Evolutionary conservation across 176 grass and related monocot species (phyloP).

Genomic region (Musa itinerans): DNA sequence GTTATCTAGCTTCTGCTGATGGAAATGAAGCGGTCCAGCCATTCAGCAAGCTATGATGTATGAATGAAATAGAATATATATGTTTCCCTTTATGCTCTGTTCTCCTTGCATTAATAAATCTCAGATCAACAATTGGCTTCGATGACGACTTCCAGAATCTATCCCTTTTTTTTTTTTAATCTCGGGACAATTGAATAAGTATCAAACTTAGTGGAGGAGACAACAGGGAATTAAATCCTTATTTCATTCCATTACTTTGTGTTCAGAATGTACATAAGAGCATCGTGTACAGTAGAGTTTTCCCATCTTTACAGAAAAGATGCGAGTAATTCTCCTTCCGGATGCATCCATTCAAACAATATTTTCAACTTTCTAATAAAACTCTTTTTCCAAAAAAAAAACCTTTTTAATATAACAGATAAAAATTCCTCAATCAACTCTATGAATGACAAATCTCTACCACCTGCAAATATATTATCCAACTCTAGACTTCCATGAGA

Average conservation of each 20-base stretch:
- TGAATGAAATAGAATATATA: neutral
- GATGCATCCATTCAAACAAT: slow-evolving; percentile 79
- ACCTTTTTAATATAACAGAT: neutral
- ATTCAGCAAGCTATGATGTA: neutral
- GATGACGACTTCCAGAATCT: neutral
- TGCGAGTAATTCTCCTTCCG: slow-evolving; percentile 65
- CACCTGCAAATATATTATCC: slow-evolving; percentile 23
- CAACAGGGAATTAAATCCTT: slow-evolving; percentile 78
- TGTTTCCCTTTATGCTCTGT: neutral
- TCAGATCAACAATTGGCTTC: neutral
- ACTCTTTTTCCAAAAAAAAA: slow-evolving; percentile 3
- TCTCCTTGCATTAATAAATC: neutral
- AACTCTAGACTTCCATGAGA: slow-evolving; percentile 13
- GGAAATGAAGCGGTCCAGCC: neutral
- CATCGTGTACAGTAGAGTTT: slow-evolving; percentile 50
- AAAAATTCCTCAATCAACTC: neutral
- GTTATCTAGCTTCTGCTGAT: neutral
- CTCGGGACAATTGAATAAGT: slow-evolving; percentile 13
- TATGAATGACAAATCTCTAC: neutral
- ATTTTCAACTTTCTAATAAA: slow-evolving; percentile 42
- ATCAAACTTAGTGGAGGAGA: slow-evolving; percentile 84
- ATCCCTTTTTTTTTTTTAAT: neutral
- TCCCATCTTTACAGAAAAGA: slow-evolving; percentile 45
- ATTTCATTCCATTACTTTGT: slow-evolving; percentile 60
- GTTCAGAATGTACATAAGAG: slow-evolving; percentile 53